Percentiles rank a stretch among this genome's conserved stretches.
These are phyloP conservation scores for Fusarium citri DNA, from an alignment of 2,329 filamentous ascomycete genomes.

Conservation along the genomic window DNA sequence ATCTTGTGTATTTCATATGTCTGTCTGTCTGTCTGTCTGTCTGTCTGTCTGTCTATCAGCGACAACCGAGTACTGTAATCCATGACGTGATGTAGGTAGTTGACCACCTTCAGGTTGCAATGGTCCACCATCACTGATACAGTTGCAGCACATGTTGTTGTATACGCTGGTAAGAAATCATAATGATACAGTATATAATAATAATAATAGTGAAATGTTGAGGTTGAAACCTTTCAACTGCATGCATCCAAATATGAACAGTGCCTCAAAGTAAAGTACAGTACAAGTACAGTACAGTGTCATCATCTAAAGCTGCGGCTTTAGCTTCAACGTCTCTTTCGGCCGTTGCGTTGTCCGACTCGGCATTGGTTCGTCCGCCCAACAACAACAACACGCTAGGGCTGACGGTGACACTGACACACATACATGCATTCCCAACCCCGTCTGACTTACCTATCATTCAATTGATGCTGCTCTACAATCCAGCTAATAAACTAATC, in stretches of 20 bases:
- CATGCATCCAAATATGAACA: neutral
- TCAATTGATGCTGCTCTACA: slow-evolving; percentile 12
- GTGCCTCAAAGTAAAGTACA: neutral
- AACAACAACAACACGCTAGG: slow-evolving; percentile 30
- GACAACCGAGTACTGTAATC: neutral
- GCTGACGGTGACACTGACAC: slow-evolving; percentile 36
- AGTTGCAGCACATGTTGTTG: neutral
- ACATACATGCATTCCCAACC: slow-evolving; percentile 15
- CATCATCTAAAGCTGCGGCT: neutral
- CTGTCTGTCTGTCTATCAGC: neutral
- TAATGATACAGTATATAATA: slow-evolving; percentile 8
- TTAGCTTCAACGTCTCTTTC: slow-evolving; percentile 29
- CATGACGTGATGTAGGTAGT: neutral
- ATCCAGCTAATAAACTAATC: slow-evolving; percentile 1
- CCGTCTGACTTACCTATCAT: slow-evolving; percentile 5
- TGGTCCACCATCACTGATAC: neutral
- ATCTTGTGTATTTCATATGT: neutral
- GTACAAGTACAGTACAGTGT: neutral
- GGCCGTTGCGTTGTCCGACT: slow-evolving; percentile 33
- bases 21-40: neutral
- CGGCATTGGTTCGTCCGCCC: slow-evolving; percentile 10
- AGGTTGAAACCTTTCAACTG: neutral
- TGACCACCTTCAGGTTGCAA: neutral
- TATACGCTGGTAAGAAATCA: slow-evolving; percentile 3
- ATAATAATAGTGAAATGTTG: neutral